A percentile compares a stretch with the other conserved stretches of the same genome.
Conservation (phyloP, 768 basidiomycete species). For the Obba rivulosa region DNA sequence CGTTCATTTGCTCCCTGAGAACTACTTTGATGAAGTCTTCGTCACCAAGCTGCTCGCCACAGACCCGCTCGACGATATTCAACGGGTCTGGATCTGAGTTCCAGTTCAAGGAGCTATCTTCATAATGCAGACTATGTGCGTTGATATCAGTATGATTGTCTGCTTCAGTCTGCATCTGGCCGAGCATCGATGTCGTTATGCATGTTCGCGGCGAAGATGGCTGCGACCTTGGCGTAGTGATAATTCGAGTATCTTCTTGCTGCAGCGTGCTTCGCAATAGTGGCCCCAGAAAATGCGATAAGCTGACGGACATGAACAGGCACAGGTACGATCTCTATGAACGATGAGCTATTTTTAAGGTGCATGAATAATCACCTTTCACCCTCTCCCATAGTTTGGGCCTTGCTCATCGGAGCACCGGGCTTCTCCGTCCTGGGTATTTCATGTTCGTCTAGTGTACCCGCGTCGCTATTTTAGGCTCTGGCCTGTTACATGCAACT, state of each 20-base stretch:
- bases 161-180: constrained; percentile 23
- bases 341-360: too few species aligned
- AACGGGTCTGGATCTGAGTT: constrained; percentile 2
- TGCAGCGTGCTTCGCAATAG: constrained; percentile 7
- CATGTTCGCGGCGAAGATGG: constrained; percentile 19
- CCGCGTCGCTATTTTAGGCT: background rate
- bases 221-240: constrained; percentile 19
- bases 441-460: constrained; percentile 39
- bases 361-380: background rate
- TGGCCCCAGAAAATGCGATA: constrained; percentile 10
- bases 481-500: background rate
- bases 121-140: constrained; percentile 25
- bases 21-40: constrained; percentile 30
- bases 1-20: constrained; percentile 51
- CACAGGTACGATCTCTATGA: too few species aligned
- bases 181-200: constrained; percentile 27
- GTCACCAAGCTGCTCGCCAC: constrained; percentile 4
- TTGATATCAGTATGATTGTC: constrained; percentile 6
- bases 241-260: constrained; percentile 6
- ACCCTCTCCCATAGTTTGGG: constrained; percentile 5
- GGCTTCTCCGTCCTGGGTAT: constrained; percentile 49
- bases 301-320: background rate
- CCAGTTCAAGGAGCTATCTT: constrained; percentile 9
- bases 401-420: constrained; percentile 27
- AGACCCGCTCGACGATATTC: constrained; percentile 7